Percentiles rank a stretch among this genome's conserved stretches.
These are phyloP conservation scores for Aspergillus ustus DNA, from an alignment of 2,329 filamentous ascomycete species.

Conservation along the genomic window DNA sequence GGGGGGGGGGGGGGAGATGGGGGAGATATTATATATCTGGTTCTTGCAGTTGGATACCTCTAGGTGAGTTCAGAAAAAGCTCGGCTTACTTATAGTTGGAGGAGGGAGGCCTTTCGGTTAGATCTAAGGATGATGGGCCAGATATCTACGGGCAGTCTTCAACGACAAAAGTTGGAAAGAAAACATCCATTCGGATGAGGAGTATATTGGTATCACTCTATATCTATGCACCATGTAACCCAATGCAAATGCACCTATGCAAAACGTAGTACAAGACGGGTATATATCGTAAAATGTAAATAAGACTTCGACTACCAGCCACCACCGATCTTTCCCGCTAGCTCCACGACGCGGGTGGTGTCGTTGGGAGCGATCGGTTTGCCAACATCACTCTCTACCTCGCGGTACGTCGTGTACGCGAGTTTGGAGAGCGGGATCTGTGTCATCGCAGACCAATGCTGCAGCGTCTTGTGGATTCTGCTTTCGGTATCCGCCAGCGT, in stretches of 20 bases:
- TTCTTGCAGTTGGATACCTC: too few relatives aligned
- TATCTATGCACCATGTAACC: constrained; percentile 8
- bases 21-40: too few relatives aligned
- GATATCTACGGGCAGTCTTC: too few relatives aligned
- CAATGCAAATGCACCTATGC: constrained; percentile 9
- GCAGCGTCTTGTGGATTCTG: constrained; percentile 66
- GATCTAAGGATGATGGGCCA: too few relatives aligned
- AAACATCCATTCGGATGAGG: too few relatives aligned
- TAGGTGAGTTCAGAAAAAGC: too few relatives aligned
- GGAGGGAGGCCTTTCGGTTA: too few relatives aligned
- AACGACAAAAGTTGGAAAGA: too few relatives aligned
- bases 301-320: constrained; percentile 70
- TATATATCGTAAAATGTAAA: constrained; percentile 27
- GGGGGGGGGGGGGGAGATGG: too few relatives aligned
- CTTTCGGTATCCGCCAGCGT: constrained; percentile 31
- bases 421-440: constrained; percentile 73
- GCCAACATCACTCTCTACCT: constrained; percentile 93
- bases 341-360: constrained; percentile 80
- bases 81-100: too few relatives aligned
- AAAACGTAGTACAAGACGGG: constrained; percentile 11
- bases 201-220: constrained; percentile 4
- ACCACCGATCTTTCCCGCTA: constrained; percentile 88
- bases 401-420: constrained; percentile 83
- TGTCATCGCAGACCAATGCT: constrained; percentile 76
- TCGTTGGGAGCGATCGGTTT: constrained; percentile 67